Evolutionary conservation across 2,329 filamentous ascomycete genomes (phyloP).

Genomic region (Colletotrichum lindemuthianum): DNA sequence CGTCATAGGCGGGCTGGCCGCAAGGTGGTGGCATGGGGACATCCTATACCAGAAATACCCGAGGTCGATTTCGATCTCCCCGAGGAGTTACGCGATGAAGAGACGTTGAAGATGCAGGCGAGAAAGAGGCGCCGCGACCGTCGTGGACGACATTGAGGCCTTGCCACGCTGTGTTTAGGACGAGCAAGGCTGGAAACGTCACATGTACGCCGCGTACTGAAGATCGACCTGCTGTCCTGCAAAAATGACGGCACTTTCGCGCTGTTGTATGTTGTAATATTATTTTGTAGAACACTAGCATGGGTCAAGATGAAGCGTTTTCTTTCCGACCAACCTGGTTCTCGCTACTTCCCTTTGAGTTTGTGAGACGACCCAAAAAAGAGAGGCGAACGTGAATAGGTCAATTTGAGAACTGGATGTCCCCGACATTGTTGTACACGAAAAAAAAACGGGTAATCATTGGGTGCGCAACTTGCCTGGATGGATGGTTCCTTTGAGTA

Average conservation of each 20-base stretch:
- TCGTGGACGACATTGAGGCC: conserved; percentile 56
- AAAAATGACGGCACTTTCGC: conserved; percentile 15
- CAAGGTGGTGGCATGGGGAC: conserved; percentile 82
- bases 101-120: conserved; percentile 67
- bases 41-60: conserved; percentile 77
- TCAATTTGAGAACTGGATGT: no score
- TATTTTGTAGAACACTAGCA: conserved; percentile 30
- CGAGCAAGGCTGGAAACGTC: no score
- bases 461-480: no score
- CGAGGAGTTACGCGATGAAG: conserved; percentile 67
- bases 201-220: neutral
- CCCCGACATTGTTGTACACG: no score
- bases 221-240: conserved; percentile 9
- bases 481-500: no score
- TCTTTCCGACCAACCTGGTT: conserved; percentile 3
- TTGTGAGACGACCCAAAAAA: neutral
- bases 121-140: conserved; percentile 70
- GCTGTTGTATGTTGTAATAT: conserved; percentile 30
- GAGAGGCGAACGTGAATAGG: neutral
- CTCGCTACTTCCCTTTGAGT: no score
- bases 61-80: conserved; percentile 81
- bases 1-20: conserved; percentile 75
- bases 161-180: neutral
- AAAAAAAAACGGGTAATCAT: no score
- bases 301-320: conserved; percentile 33